A percentile compares a stretch with the other conserved stretches of the same genome.
Evolutionary conservation across 176 grass and related monocot genomes (phyloP).

Genomic region (Avena atlantica): DNA sequence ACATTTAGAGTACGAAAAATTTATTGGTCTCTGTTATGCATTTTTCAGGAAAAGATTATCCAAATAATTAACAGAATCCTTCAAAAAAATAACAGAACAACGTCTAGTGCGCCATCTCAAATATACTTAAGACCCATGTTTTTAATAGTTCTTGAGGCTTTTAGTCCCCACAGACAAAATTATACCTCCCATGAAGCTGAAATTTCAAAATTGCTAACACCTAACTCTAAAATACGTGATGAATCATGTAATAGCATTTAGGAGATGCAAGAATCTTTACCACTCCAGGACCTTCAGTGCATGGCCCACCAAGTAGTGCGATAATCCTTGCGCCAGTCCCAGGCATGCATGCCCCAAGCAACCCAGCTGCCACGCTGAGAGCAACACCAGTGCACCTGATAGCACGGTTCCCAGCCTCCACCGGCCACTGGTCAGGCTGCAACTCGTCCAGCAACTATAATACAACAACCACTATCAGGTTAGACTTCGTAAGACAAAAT

Average conservation of each 20-base stretch:
- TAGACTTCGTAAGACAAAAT: constrained; percentile 12
- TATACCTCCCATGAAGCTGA: neutral
- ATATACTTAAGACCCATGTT: neutral
- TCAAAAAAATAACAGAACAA: neutral
- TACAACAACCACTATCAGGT: constrained; percentile 21
- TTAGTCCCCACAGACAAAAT: neutral
- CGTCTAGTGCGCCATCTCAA: neutral
- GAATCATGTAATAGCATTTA: constrained; percentile 26
- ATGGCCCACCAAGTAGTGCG: constrained; percentile 86
- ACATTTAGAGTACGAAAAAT: neutral
- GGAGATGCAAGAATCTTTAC: constrained; percentile 59
- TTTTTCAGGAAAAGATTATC: neutral
- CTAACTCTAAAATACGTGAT: constrained; percentile 22
- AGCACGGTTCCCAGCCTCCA: constrained; percentile 72
- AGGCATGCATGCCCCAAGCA: constrained; percentile 84
- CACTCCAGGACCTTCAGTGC: constrained; percentile 94
- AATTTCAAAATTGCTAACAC: neutral
- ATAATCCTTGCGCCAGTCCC: constrained; percentile 95
- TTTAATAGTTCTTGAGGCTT: neutral
- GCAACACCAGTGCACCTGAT: constrained; percentile 95
- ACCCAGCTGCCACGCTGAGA: constrained; percentile 81
- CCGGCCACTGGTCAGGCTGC: constrained; percentile 90
- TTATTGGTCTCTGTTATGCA: neutral
- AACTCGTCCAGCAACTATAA: constrained; percentile 91
- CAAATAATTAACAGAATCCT: neutral